phyloP scores from a whole-genome alignment of 805 yeast genomes.

The Limtongozyma cylindracea region DNA sequence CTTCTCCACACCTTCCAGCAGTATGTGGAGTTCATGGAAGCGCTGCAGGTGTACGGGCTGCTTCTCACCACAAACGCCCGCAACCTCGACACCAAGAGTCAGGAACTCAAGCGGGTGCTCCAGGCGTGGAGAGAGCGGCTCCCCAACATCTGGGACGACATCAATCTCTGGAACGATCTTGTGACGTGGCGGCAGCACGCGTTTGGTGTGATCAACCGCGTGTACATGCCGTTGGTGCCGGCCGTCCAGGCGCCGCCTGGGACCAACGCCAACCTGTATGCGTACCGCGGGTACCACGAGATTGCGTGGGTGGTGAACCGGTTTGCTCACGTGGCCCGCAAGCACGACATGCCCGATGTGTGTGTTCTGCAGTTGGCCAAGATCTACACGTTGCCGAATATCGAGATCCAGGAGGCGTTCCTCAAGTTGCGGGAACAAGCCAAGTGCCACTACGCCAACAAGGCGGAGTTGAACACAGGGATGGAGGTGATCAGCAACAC shows the following conservation, averaged over 20 bases:
- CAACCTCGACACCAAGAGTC: constrained; percentile 78
- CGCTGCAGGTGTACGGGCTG: constrained; percentile 78
- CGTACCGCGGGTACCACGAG: constrained; percentile 94
- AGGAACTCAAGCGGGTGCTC: constrained; percentile 78
- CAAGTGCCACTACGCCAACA: constrained; percentile 86
- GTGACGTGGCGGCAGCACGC: constrained; percentile 99
- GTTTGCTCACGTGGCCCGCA: constrained; percentile 95
- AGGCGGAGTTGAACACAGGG: constrained; percentile 80
- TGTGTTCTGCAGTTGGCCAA: constrained; percentile 81
- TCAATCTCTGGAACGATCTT: constrained; percentile 89
- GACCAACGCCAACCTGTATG: constrained; percentile 69
- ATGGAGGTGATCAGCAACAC: constrained; percentile 93
- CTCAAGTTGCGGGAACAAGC: constrained; percentile 91
- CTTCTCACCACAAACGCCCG: constrained; percentile 77
- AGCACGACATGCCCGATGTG: constrained; percentile 91
- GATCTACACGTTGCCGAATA: constrained; percentile 87
- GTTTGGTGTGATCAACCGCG: constrained; percentile 84
- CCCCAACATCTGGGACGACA: constrained; percentile 95
- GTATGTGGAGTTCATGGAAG: constrained; percentile 92
- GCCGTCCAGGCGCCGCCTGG: constrained; percentile 44
- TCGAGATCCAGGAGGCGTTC: constrained; percentile 96
- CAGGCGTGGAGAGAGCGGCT: constrained; percentile 97
- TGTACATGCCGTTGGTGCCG: constrained; percentile 80
- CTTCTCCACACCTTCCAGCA: constrained; percentile 89
- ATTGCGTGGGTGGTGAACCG: constrained; percentile 97